A percentile compares a stretch with the other conserved stretches of the same genome.
Evolutionary conservation across 108 stramenopile genomes (phyloP).

Genomic region (Skeletonema marinoi): DNA sequence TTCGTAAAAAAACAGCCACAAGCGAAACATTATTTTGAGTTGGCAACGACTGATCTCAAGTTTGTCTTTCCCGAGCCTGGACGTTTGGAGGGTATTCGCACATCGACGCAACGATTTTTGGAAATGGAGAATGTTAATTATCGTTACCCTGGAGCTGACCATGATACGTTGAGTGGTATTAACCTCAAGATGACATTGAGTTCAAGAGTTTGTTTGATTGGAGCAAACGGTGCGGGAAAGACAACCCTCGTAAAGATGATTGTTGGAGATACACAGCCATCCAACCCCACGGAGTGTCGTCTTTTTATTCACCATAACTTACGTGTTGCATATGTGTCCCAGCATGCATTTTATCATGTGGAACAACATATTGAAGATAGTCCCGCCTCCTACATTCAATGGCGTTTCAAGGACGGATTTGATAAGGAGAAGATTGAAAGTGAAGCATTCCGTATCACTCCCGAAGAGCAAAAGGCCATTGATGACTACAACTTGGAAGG

Average conservation of each 20-base stretch:
- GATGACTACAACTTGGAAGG: slow-evolving; percentile 91
- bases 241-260: slow-evolving; percentile 93
- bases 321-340: slow-evolving; percentile 94
- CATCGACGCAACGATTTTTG: slow-evolving; percentile 95
- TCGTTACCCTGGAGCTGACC: slow-evolving; percentile 77
- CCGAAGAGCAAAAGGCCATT: slow-evolving; percentile 92
- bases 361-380: slow-evolving; percentile 92
- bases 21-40: slow-evolving; percentile 95
- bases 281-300: slow-evolving; percentile 71
- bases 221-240: slow-evolving; percentile 86
- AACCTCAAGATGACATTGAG: slow-evolving; percentile 90
- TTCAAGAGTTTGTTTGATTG: slow-evolving; percentile 86
- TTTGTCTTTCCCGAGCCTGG: slow-evolving; percentile 91
- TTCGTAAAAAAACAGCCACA: slow-evolving; percentile 94
- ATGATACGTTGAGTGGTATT: slow-evolving; percentile 72
- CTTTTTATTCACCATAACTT: slow-evolving; percentile 92
- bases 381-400: slow-evolving; percentile 95
- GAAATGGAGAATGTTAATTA: slow-evolving; percentile 92
- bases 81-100: slow-evolving; percentile 92
- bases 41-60: slow-evolving; percentile 85
- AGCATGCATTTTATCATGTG: slow-evolving; percentile 96
- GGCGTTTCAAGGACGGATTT: slow-evolving; percentile 94
- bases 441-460: slow-evolving; percentile 86
- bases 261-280: slow-evolving; percentile 90
- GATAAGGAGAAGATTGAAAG: slow-evolving; percentile 89